Evolutionary conservation across 306 rosid genomes (phyloP), one percentile per base, ranked within the genome.

Genomic region (Mimosa bimucronata): DNA sequence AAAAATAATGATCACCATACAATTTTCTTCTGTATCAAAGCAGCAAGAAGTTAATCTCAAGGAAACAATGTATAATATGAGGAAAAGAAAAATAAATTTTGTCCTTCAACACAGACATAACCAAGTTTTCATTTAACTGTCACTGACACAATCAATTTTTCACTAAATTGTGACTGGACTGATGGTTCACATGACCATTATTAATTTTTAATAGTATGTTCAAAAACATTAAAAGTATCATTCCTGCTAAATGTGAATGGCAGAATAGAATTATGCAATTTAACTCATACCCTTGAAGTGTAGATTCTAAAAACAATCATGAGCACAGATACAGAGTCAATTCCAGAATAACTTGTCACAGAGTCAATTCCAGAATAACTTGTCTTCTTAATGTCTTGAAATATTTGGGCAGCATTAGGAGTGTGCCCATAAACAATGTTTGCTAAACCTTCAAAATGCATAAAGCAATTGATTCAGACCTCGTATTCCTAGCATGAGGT

Each of bases 401-500:
- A 41, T 60, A 70, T 42, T 30, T 29, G 48, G 48, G 48, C 28
- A 1, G 21, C 4, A 40, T 70, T 31, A n/a, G 23, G 52, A 34
- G 72, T 25, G 55, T 25, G n/a, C 6, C 48, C 29, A 61, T 50
- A 62, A 8, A 9, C 3, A 60, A 68, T 15, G 25, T 66, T n/a
- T 11, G 26, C 7, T n/a, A 30, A 23, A 28, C 68, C 68, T 19
- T 57, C 69, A 12, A 57, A 74, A 74, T 34, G 37, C 30, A 38
- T 7, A 9, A 80, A 80, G 48, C 77, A 30, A 31, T 41, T 19
- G 4, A 45, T 30, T 62, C 66, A 41, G 76, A 19, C n/a, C n/a
- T n/a, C n/a, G n/a, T n/a, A n/a, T n/a, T n/a, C n/a, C n/a, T n/a
- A n/a, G n/a, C n/a, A n/a, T n/a, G n/a, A n/a, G n/a, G n/a, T n/a